Evolutionary conservation across 1,139 yeast species (phyloP), one percentile per base, ranked within the genome.

Genomic region (Nematodospora anomalae): DNA sequence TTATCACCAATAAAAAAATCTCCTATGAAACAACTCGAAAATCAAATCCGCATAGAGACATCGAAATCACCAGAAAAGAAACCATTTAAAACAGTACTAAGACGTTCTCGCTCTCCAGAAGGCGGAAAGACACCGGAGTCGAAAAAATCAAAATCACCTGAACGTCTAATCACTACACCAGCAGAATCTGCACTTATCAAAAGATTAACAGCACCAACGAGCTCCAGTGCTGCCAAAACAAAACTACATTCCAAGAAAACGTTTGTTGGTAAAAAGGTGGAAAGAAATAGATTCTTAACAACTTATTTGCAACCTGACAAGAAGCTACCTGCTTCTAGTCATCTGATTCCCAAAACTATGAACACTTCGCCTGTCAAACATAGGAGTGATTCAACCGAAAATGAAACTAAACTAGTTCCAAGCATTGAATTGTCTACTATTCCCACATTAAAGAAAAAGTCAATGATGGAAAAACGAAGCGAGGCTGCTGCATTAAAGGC

Each of bases 261-360:
- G n/a, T 14, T 25, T 14, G 41, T 43, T 12, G 32, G 21, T 2
- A 33, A 31, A 20, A 38, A 33, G 22, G 2, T 26, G 13, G 40
- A 47, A 25, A 61, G 57, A 41, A 67, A 65, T 36, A 53, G 59
- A 41, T 65, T 67, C 38, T 53, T 67, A 30, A 62, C 71, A 0
- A 65, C 73, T 3, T 60, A 65, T 3, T 50, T 67, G 22, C 61
- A 60, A 16, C 34, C 48, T 40, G 24, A 18, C 8, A 24, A 22
- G 11, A 7, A 26, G 5, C 8, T 13, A 4, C 6, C 13, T 26
- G 9, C 13, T 16, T 4, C 47, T 36, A 21, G 37, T 32, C 41
- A 39, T 4, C 37, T 33, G 10, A 8, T 30, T 26, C 14, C 33
- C 8, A 28, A 18, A 31, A 12, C 29, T 5, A 28, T 30, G 16